Conservation (phyloP, 2,329 filamentous ascomycete species). For the Mycosphaerelloides madeirae region DNA sequence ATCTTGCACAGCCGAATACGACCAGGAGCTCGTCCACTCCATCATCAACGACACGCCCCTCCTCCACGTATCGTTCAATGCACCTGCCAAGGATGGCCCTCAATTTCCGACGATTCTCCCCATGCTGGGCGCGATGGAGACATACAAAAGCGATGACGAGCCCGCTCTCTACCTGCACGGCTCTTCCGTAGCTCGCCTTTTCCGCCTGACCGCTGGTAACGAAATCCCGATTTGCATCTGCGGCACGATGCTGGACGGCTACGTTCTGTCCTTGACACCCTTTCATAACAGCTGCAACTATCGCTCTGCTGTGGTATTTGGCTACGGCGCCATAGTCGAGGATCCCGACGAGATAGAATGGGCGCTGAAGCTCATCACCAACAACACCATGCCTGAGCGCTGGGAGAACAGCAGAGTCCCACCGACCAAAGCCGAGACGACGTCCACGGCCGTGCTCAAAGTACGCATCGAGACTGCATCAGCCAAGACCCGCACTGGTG, state of each 20-base stretch:
- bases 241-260: constrained; percentile 70
- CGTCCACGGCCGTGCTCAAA: constrained; percentile 66
- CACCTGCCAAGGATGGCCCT: constrained; percentile 50
- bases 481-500: constrained; percentile 67
- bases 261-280: constrained; percentile 74
- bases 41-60: constrained; percentile 72
- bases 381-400: constrained; percentile 63
- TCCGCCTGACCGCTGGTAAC: constrained; percentile 54
- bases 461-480: constrained; percentile 66
- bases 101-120: constrained; percentile 70
- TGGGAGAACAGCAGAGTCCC: constrained; percentile 67
- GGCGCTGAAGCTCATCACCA: constrained; percentile 73
- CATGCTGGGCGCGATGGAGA: constrained; percentile 81
- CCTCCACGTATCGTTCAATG: constrained; percentile 74
- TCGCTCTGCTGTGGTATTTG: constrained; percentile 73
- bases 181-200: constrained; percentile 73
- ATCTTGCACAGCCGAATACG: constrained; percentile 57
- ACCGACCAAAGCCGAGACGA: constrained; percentile 68
- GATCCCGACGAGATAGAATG: constrained; percentile 72
- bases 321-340: constrained; percentile 63
- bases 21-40: constrained; percentile 65
- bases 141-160: constrained; percentile 63
- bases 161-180: constrained; percentile 74
- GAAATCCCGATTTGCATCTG: constrained; percentile 65
- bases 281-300: constrained; percentile 81